phyloP scores from a whole-genome alignment of 192 early-diverging fungal genomes.

The Mortierella claussenii region DNA sequence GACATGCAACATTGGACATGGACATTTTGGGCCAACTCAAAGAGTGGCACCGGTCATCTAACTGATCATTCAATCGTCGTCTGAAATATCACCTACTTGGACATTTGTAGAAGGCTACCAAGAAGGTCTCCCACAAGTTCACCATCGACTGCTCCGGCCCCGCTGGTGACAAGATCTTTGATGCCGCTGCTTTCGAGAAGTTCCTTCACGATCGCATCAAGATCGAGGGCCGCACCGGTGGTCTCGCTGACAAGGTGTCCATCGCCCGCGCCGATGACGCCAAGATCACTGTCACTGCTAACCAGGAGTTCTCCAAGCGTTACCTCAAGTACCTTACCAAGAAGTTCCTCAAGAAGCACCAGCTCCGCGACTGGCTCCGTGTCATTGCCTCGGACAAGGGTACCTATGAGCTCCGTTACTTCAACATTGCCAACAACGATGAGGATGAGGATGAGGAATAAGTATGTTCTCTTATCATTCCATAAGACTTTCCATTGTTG shows the following conservation, averaged over 20 bases:
- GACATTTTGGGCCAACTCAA: neutral
- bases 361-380: slow-evolving; percentile 98
- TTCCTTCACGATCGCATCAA: slow-evolving; percentile 99
- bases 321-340: slow-evolving; percentile 99
- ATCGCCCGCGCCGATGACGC: slow-evolving; percentile 79
- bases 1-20: no score
- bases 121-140: slow-evolving; percentile 82
- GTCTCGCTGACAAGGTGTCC: slow-evolving; percentile 88
- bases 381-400: slow-evolving; percentile 90
- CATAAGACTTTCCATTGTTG: slow-evolving; percentile 6
- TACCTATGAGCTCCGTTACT: slow-evolving; percentile 97
- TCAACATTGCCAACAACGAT: slow-evolving; percentile 83
- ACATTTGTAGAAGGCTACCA: slow-evolving; percentile 55
- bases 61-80: no score
- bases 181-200: slow-evolving; percentile 97
- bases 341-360: slow-evolving; percentile 99
- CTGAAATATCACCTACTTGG: no score
- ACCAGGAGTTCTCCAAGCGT: slow-evolving; percentile 92
- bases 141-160: slow-evolving; percentile 94
- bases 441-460: slow-evolving; percentile 83
- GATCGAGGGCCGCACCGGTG: slow-evolving; percentile 95
- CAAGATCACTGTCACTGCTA: slow-evolving; percentile 83
- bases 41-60: no score
- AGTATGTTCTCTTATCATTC: slow-evolving; percentile 3
- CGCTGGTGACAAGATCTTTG: slow-evolving; percentile 95